Evolutionary conservation across 1,284 basidiomycete genomes (phyloP).

Genomic region (Cutaneotrichosporon sp.): DNA sequence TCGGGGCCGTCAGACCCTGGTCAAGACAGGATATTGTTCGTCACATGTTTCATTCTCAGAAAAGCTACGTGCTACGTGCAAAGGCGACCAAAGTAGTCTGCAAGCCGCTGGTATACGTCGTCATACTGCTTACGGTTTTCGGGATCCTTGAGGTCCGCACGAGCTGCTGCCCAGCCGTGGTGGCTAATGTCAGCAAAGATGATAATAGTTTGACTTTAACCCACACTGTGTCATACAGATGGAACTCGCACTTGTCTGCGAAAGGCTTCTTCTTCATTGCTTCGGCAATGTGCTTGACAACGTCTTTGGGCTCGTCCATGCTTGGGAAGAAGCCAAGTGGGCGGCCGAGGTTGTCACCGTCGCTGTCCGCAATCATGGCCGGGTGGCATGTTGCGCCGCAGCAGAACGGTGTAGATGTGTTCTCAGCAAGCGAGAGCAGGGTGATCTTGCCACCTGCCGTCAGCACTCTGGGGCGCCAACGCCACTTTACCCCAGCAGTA

Average conservation of each 20-base stretch:
- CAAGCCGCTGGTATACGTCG: conserved; percentile 58
- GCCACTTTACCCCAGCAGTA: conserved; percentile 40
- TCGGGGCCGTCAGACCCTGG: too few relatives aligned
- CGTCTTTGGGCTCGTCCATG: conserved; percentile 38
- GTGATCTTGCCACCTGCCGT: conserved; percentile 38
- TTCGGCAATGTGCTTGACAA: conserved; percentile 26
- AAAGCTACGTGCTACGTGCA: not conserved
- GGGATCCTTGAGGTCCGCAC: conserved; percentile 59
- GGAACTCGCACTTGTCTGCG: conserved; percentile 24
- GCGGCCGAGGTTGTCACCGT: conserved; percentile 33
- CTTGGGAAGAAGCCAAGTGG: conserved; percentile 40
- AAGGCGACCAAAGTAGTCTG: conserved; percentile 51
- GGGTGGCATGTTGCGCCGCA: conserved; percentile 37
- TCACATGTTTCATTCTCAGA: not conserved
- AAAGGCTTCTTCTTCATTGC: conserved; percentile 27
- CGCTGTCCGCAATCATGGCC: conserved; percentile 38
- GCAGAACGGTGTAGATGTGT: conserved; percentile 19
- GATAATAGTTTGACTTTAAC: conserved; percentile 4
- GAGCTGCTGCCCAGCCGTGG: conserved; percentile 68
- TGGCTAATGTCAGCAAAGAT: conserved; percentile 47
- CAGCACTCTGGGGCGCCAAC: not conserved
- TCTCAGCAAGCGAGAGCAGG: conserved; percentile 24
- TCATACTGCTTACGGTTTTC: conserved; percentile 64
- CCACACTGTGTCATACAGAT: conserved; percentile 41
- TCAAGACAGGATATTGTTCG: too few relatives aligned